Evolutionary conservation across 2,329 filamentous ascomycete genomes (phyloP).

Genomic region (Ophiostoma triangulosporum): DNA sequence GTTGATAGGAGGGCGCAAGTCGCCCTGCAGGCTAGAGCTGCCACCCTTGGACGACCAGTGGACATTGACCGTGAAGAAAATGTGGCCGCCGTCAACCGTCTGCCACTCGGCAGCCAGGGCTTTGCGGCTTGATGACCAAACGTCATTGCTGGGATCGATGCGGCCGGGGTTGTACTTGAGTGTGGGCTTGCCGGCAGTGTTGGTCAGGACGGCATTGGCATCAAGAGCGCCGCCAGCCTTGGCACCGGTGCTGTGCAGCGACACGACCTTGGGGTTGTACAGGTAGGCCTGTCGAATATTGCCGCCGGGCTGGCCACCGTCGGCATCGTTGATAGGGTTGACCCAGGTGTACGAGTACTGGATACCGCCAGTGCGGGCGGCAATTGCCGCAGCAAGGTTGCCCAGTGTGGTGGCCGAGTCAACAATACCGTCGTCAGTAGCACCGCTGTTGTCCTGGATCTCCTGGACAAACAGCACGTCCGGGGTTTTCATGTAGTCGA

Average conservation of each 20-base stretch:
- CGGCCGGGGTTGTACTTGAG: slow-evolving; percentile 56
- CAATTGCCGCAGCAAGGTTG: slow-evolving; percentile 40
- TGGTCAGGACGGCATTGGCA: slow-evolving; percentile 42
- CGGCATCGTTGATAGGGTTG: slow-evolving; percentile 42
- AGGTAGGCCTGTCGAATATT: slow-evolving; percentile 62
- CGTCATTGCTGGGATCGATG: slow-evolving; percentile 47
- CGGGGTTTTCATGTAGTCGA: slow-evolving; percentile 46
- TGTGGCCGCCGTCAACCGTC: slow-evolving; percentile 34
- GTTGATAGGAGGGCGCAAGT: slow-evolving; percentile 53
- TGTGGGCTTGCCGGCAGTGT: slow-evolving; percentile 24
- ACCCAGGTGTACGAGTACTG: slow-evolving; percentile 48
- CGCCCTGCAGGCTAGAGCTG: slow-evolving; percentile 49
- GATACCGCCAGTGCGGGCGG: slow-evolving; percentile 32
- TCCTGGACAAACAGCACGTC: slow-evolving; percentile 58
- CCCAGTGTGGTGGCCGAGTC: slow-evolving; percentile 45
- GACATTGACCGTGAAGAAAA: slow-evolving; percentile 59
- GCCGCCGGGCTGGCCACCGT: slow-evolving; percentile 54
- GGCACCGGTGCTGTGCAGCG: slow-evolving; percentile 40
- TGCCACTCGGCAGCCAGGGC: slow-evolving; percentile 55
- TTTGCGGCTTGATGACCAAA: slow-evolving; percentile 50
- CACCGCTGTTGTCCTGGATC: slow-evolving; percentile 53
- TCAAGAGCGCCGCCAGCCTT: slow-evolving; percentile 41
- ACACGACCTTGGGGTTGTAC: slow-evolving; percentile 47
- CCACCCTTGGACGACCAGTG: slow-evolving; percentile 57
- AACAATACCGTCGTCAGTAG: slow-evolving; percentile 43